These are phyloP conservation scores for Sporothrix curviconia DNA, from an alignment of 2,329 filamentous ascomycete species.

Conservation along the genomic window DNA sequence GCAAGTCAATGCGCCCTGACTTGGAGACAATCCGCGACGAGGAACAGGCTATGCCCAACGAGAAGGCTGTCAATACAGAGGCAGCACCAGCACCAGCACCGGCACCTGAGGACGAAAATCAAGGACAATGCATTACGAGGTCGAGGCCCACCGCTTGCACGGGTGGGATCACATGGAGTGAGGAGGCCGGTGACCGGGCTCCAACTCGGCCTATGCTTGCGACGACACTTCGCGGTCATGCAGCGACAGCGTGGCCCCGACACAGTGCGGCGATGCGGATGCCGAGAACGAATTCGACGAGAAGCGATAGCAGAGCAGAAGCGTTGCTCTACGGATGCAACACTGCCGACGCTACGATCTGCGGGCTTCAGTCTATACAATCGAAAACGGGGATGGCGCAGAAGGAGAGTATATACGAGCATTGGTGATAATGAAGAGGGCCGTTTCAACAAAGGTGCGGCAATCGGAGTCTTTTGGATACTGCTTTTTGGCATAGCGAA, in stretches of 20 bases:
- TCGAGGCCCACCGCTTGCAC: not conserved
- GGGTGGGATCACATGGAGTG: too few relatives aligned
- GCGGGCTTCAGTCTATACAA: too few relatives aligned
- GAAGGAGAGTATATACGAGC: too few relatives aligned
- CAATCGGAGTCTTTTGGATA: not conserved
- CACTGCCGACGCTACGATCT: not conserved
- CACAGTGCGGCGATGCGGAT: not conserved
- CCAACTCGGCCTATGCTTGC: too few relatives aligned
- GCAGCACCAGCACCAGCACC: too few relatives aligned
- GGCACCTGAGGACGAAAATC: too few relatives aligned
- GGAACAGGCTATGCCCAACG: not conserved
- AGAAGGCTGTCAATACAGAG: not conserved
- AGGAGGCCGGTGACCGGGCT: too few relatives aligned
- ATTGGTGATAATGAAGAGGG: not conserved
- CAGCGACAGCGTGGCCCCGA: not conserved
- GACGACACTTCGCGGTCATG: too few relatives aligned
- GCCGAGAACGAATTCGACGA: not conserved
- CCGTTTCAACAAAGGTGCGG: too few relatives aligned
- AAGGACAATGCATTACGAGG: too few relatives aligned
- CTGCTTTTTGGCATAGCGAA: constrained; percentile 1
- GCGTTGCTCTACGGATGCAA: too few relatives aligned
- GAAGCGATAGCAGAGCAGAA: not conserved
- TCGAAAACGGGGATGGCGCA: too few relatives aligned
- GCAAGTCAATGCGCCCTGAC: not conserved
- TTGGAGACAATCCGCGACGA: not conserved